These are phyloP conservation scores for Tolypocladium ophioglossoides DNA, from an alignment of 2,329 filamentous ascomycete genomes.

Conservation along the genomic window DNA sequence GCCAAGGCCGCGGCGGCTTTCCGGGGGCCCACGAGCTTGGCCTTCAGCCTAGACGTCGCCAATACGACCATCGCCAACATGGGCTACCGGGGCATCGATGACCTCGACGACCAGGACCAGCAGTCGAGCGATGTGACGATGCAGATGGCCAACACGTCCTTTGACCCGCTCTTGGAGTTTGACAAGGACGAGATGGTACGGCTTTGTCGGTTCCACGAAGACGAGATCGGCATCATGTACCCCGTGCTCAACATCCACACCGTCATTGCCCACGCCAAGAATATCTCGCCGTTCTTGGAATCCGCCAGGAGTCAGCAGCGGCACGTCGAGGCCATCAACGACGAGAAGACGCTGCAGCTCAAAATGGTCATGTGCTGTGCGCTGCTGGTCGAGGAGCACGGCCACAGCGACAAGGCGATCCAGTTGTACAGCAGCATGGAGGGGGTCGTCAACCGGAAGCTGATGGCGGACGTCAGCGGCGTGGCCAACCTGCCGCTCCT, in stretches of 20 bases:
- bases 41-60: constrained; percentile 78
- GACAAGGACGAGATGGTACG: constrained; percentile 70
- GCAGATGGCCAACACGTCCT: constrained; percentile 23
- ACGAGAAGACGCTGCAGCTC: constrained; percentile 53
- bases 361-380: constrained; percentile 78
- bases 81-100: constrained; percentile 63
- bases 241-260: constrained; percentile 68
- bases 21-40: constrained; percentile 74
- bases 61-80: constrained; percentile 81
- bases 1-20: constrained; percentile 52
- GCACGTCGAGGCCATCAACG: constrained; percentile 28
- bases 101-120: constrained; percentile 47
- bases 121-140: constrained; percentile 8
- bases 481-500: constrained; percentile 39
- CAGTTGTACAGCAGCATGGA: constrained; percentile 70
- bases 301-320: constrained; percentile 24
- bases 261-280: constrained; percentile 58
- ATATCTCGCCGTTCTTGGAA: constrained; percentile 64
- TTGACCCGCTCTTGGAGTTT: constrained; percentile 73
- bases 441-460: constrained; percentile 54
- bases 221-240: constrained; percentile 89
- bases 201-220: constrained; percentile 70
- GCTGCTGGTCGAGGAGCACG: constrained; percentile 66
- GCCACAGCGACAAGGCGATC: constrained; percentile 63
- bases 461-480: constrained; percentile 42